Conservation (phyloP, 305 asterid species). For the Coffea humblotiana region DNA sequence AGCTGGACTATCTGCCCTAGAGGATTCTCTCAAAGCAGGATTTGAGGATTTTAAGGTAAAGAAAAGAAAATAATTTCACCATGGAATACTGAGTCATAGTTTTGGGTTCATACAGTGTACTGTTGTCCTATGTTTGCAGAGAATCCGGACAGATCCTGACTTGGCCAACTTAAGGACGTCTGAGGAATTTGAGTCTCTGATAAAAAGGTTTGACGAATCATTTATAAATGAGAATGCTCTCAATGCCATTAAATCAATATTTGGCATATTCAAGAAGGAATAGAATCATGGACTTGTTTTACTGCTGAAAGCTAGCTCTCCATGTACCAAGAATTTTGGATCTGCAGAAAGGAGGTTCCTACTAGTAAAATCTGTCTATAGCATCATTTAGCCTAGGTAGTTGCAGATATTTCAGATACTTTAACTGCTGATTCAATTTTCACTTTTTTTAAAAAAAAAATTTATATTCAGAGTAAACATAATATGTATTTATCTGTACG, state of each 20-base stretch:
- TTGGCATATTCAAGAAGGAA: slow-evolving; percentile 77
- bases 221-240: slow-evolving; percentile 91
- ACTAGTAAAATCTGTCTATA: background rate
- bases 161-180: slow-evolving; percentile 69
- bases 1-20: slow-evolving; percentile 85
- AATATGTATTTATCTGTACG: background rate
- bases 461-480: background rate
- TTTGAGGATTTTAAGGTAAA: slow-evolving; percentile 87
- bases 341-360: background rate
- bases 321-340: background rate
- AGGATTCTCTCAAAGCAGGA: slow-evolving; percentile 84
- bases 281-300: slow-evolving; percentile 16
- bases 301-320: background rate
- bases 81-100: background rate
- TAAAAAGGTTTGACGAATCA: slow-evolving; percentile 85
- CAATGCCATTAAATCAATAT: slow-evolving; percentile 85
- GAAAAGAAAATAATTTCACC: slow-evolving; percentile 3
- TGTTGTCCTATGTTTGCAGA: slow-evolving; percentile 42
- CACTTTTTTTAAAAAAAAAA: background rate
- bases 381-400: slow-evolving; percentile 5
- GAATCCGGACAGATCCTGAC: slow-evolving; percentile 91
- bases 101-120: background rate
- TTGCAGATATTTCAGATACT: background rate
- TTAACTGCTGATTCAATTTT: background rate
- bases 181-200: slow-evolving; percentile 64